Percentiles rank a stretch among this genome's conserved stretches.
phyloP scores from a whole-genome alignment of 805 yeast species.

The Metschnikowia arizonensis region DNA sequence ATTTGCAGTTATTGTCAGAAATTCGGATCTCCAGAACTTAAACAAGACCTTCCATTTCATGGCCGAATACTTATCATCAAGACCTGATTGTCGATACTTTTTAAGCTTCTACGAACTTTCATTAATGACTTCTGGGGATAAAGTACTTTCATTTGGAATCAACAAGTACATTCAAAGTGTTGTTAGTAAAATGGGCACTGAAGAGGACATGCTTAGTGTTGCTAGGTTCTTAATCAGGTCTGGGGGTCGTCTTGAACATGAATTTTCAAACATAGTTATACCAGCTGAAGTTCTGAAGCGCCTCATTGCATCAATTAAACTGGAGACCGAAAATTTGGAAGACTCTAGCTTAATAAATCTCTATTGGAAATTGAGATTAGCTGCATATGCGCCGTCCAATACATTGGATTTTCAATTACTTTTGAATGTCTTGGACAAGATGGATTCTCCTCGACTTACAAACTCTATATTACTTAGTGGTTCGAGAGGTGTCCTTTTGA shows the following conservation, averaged over 20 bases:
- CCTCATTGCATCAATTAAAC: neutral
- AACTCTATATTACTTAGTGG: neutral
- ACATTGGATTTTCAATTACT: neutral
- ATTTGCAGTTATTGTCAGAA: conserved; percentile 50
- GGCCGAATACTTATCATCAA: conserved; percentile 35
- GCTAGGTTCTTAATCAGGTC: neutral
- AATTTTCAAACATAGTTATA: neutral
- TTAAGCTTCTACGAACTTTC: conserved; percentile 47
- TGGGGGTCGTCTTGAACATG: neutral
- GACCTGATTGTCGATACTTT: conserved; percentile 35
- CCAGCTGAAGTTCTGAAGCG: neutral
- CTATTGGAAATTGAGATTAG: conserved; percentile 3
- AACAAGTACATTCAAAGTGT: conserved; percentile 45
- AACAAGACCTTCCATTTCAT: conserved; percentile 45
- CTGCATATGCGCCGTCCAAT: neutral
- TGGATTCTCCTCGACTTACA: neutral
- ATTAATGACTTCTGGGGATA: conserved; percentile 40
- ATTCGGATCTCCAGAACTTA: conserved; percentile 46
- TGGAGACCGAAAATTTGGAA: neutral
- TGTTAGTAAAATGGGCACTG: conserved; percentile 29
- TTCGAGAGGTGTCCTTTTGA: neutral
- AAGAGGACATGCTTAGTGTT: conserved; percentile 7
- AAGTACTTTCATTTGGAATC: conserved; percentile 42
- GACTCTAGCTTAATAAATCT: neutral
- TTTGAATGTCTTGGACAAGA: neutral